phyloP scores from a whole-genome alignment of 2,329 filamentous ascomycete genomes.

The Rutstroemia sp. region DNA sequence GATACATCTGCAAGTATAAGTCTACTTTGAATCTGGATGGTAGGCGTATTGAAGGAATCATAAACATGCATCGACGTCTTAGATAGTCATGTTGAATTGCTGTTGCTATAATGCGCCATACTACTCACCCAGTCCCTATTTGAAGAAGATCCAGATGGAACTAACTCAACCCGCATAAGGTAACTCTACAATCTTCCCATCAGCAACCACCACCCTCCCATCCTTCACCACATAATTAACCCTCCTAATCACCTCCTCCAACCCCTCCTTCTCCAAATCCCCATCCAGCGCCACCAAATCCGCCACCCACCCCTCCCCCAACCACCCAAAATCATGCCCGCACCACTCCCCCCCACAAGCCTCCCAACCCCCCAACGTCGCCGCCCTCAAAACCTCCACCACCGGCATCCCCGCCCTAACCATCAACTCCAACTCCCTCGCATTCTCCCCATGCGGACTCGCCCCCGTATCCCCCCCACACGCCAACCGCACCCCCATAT shows the following conservation, averaged over 20 bases:
- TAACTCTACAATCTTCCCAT: background rate
- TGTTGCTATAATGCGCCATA: too few relatives aligned
- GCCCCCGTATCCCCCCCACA: background rate
- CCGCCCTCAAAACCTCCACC: background rate
- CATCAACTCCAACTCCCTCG: background rate
- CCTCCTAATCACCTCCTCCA: background rate
- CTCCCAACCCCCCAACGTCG: background rate
- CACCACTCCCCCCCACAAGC: background rate
- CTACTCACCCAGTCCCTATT: too few relatives aligned
- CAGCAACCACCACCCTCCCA: background rate
- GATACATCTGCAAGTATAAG: too few relatives aligned
- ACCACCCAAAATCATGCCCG: background rate
- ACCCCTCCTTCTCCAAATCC: background rate
- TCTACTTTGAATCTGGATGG: too few relatives aligned
- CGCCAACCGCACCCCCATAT: background rate
- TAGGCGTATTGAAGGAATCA: too few relatives aligned
- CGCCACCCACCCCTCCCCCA: background rate
- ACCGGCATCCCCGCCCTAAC: background rate
- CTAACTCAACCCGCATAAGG: too few relatives aligned
- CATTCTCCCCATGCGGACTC: background rate
- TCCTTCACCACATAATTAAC: background rate
- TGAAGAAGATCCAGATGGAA: too few relatives aligned
- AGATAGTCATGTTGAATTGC: too few relatives aligned
- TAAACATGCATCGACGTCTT: too few relatives aligned
- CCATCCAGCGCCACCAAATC: background rate